Evolutionary conservation across 495 filamentous ascomycete genomes (phyloP).

Genomic region (Patellaria atrata): DNA sequence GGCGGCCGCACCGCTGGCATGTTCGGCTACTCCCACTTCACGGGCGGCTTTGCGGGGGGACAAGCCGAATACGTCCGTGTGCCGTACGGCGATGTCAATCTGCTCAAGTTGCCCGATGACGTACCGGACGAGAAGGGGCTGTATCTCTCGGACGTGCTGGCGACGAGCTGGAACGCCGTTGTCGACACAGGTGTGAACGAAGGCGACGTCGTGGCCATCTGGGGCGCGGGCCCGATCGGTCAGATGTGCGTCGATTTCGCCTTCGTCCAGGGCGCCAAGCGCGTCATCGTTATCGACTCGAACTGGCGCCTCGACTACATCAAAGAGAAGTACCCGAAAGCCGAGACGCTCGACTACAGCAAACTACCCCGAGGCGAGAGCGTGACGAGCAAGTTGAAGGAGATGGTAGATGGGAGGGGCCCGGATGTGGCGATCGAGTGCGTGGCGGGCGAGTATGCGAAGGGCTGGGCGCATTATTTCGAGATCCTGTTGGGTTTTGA

Average conservation of each 20-base stretch:
- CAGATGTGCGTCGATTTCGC: constrained; percentile 67
- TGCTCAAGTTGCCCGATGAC: constrained; percentile 62
- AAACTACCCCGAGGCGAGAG: constrained; percentile 38
- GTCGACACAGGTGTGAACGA: constrained; percentile 72
- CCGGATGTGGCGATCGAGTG: constrained; percentile 74
- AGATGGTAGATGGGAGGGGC: constrained; percentile 49
- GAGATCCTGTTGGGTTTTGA: constrained; percentile 61
- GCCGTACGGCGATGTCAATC: constrained; percentile 68
- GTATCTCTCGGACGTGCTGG: constrained; percentile 67
- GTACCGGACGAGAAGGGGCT: constrained; percentile 81
- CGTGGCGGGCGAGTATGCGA: constrained; percentile 72
- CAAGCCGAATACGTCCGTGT: constrained; percentile 82
- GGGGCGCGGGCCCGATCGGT: constrained; percentile 63
- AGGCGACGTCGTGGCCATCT: constrained; percentile 69
- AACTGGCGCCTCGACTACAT: constrained; percentile 62
- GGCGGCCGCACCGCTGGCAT: constrained; percentile 49
- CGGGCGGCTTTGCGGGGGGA: constrained; percentile 77
- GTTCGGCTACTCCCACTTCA: constrained; percentile 66
- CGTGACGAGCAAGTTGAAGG: constrained; percentile 57
- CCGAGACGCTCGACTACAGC: constrained; percentile 45
- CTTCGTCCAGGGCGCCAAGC: constrained; percentile 52
- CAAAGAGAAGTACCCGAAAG: constrained; percentile 44
- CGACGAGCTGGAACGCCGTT: constrained; percentile 67
- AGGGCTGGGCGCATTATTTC: constrained; percentile 67
- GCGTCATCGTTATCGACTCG: constrained; percentile 71